Evolutionary conservation across 1,139 yeast genomes (phyloP), one percentile per base, ranked within the genome.

Genomic region (Yamadazyma spencermartinsiae): DNA sequence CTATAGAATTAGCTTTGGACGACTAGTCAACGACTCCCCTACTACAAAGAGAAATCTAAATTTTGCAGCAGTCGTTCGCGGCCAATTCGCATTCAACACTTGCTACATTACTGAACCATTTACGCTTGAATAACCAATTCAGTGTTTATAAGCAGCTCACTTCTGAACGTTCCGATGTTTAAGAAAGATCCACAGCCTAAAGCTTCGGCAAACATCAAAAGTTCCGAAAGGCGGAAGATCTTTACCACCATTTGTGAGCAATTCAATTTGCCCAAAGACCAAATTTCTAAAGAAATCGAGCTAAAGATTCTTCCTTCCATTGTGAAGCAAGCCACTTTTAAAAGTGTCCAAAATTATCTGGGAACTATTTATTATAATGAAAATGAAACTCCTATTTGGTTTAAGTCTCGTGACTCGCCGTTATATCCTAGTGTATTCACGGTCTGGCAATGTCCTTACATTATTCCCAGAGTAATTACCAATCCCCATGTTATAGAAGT

Each of bases 141-240:
- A n/a, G n/a, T n/a, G n/a, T n/a, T n/a, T n/a, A n/a, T n/a, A n/a
- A n/a, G n/a, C n/a, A n/a, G n/a, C n/a, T n/a, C n/a, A n/a, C n/a
- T n/a, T n/a, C n/a, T n/a, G n/a, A n/a, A n/a, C n/a, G n/a, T n/a
- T n/a, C n/a, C n/a, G 13, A 82, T 83, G 89, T 84, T 83, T 50
- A 77, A 74, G 55, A 82, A 82, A 49, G 77, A 74, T 37, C 80
- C 86, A 5, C 66, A 77, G 58, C 68, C 81, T 38, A 88, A 88
- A 61, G 82, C 95, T 3, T 70, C 80, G 36, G 79, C 95, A 8
- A 86, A 86, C 52, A 72, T 90, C 44, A 89, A 89, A 60, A 78
- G 87, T 10, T 85, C 95, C 0, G 97, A 89, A 46, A 67, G 95
- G 35, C 74, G 89, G 52, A 79, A 76, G 49, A 62, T 87, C 26